Conservation (phyloP, 768 basidiomycete species). For the Xerocomus potaroensis region DNA sequence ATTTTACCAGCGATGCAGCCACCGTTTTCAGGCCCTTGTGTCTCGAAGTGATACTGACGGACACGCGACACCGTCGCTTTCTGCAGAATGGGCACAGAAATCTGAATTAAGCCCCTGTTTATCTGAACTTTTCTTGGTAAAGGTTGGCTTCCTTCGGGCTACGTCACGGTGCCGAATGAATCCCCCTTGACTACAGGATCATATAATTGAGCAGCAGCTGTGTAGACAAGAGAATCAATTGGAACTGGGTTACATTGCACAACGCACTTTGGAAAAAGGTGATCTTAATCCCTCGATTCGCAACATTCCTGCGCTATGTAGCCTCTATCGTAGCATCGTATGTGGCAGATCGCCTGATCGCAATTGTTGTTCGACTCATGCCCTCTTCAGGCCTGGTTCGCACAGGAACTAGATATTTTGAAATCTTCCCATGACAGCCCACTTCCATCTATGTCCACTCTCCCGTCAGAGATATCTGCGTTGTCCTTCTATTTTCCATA, state of each 20-base stretch:
- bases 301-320: slow-evolving; percentile 71
- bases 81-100: slow-evolving; percentile 81
- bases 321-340: slow-evolving; percentile 84
- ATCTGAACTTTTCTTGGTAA: slow-evolving; percentile 52
- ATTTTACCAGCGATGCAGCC: slow-evolving; percentile 92
- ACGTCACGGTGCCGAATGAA: background rate
- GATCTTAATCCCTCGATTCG: slow-evolving; percentile 70
- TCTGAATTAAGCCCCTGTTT: slow-evolving; percentile 75
- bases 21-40: slow-evolving; percentile 76
- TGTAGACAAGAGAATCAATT: slow-evolving; percentile 76
- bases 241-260: slow-evolving; percentile 63
- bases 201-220: slow-evolving; percentile 47
- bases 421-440: slow-evolving; percentile 53
- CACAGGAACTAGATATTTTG: slow-evolving; percentile 61
- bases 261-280: slow-evolving; percentile 47
- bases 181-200: slow-evolving; percentile 32
- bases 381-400: slow-evolving; percentile 76
- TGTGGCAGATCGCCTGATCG: slow-evolving; percentile 26
- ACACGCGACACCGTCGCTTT: slow-evolving; percentile 44
- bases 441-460: slow-evolving; percentile 47
- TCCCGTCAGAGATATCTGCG: slow-evolving; percentile 39
- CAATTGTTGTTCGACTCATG: slow-evolving; percentile 8
- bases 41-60: slow-evolving; percentile 39
- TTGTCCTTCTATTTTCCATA: slow-evolving; percentile 43
- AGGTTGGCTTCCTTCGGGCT: slow-evolving; percentile 39